Percentiles rank a stretch among this genome's conserved stretches.
Evolutionary conservation across 2,329 filamentous ascomycete genomes (phyloP).

Genomic region (Colletotrichum simmondsii): DNA sequence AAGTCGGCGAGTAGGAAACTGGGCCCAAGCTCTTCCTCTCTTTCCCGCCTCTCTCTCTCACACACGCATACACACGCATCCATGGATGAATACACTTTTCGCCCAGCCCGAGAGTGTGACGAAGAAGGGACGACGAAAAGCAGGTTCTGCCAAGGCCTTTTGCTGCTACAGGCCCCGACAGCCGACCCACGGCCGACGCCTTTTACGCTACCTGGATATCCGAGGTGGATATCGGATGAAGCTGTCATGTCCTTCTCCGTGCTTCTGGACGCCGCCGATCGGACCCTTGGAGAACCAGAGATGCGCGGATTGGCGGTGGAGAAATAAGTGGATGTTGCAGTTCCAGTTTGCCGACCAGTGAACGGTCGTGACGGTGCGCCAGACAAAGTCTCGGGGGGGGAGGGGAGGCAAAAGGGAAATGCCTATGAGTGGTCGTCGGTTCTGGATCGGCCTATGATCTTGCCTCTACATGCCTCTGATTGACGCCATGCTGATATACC

Average conservation of each 20-base stretch:
- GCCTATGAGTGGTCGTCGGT: neutral
- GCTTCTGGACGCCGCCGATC: slow-evolving; percentile 27
- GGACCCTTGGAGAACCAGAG: slow-evolving; percentile 16
- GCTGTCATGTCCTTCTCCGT: neutral
- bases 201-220: neutral
- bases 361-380: slow-evolving; percentile 3
- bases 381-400: neutral
- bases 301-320: slow-evolving; percentile 10
- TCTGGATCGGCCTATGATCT: slow-evolving; percentile 8
- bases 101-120: neutral
- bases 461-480: neutral
- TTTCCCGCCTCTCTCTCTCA: neutral
- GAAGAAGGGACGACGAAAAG: neutral
- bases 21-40: neutral
- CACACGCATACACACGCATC: neutral
- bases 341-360: slow-evolving; percentile 3
- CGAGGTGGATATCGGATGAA: slow-evolving; percentile 3
- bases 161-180: neutral
- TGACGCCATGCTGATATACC: slow-evolving; percentile 18
- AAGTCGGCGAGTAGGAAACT: neutral
- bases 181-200: slow-evolving; percentile 18
- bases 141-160: neutral
- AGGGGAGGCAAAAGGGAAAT: neutral
- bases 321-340: neutral
- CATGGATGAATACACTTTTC: neutral